These are phyloP conservation scores for Collybia nuda DNA, from an alignment of 768 basidiomycete species.

Conservation along the genomic window DNA sequence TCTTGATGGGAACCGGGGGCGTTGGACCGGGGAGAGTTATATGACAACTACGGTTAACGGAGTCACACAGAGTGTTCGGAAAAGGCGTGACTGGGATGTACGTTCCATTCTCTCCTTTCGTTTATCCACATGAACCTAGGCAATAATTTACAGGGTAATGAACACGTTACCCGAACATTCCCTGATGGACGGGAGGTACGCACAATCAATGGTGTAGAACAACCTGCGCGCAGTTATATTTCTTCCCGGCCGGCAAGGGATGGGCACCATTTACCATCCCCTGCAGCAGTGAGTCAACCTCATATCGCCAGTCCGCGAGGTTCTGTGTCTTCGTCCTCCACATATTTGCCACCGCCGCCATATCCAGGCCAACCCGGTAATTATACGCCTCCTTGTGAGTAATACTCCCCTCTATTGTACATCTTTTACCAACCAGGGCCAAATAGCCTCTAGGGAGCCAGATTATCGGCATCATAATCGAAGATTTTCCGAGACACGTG, in stretches of 20 bases:
- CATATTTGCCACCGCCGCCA: constrained; percentile 26
- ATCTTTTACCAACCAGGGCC: background rate
- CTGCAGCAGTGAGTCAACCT: constrained; percentile 13
- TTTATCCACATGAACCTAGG: constrained; percentile 5
- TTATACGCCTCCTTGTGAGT: constrained; percentile 19
- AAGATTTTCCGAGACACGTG: constrained; percentile 14
- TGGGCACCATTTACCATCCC: constrained; percentile 12
- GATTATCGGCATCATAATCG: constrained; percentile 10
- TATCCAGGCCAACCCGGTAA: constrained; percentile 8
- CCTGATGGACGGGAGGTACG: constrained; percentile 67
- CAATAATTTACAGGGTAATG: constrained; percentile 58
- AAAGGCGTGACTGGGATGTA: constrained; percentile 58
- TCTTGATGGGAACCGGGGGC: constrained; percentile 18
- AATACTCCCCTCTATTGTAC: background rate
- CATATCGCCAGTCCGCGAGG: constrained; percentile 19
- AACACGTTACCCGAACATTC: constrained; percentile 64
- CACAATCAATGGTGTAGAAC: constrained; percentile 69
- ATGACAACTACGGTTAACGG: constrained; percentile 64
- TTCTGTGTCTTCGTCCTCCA: constrained; percentile 14
- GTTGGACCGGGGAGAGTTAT: constrained; percentile 57
- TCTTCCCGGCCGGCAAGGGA: constrained; percentile 16
- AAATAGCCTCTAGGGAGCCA: constrained; percentile 10
- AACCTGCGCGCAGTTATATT: constrained; percentile 30
- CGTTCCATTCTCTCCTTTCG: constrained; percentile 20
- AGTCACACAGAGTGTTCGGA: constrained; percentile 59